Conservation (phyloP, 306 rosid species). For the Citrullus mucosospermus region DNA sequence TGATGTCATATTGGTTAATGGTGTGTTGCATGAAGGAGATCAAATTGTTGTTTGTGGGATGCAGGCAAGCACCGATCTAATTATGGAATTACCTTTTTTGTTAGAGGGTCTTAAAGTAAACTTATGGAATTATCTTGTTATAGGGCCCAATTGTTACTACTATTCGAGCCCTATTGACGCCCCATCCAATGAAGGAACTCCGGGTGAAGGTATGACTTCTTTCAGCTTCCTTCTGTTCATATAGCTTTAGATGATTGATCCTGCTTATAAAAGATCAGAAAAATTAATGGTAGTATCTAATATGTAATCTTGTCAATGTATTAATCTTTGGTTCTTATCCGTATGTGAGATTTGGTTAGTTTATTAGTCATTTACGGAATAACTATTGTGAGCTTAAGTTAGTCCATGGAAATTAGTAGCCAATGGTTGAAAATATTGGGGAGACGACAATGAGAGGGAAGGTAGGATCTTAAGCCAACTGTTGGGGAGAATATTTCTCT, state of each 20-base stretch:
- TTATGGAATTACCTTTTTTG: neutral
- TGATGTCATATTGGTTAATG: conserved; percentile 91
- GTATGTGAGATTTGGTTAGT: neutral
- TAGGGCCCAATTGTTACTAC: conserved; percentile 83
- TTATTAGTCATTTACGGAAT: neutral
- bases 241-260: neutral
- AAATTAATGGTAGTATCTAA: neutral
- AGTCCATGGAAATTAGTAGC: neutral
- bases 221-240: neutral
- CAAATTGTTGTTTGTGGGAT: conserved; percentile 94
- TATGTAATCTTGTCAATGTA: neutral
- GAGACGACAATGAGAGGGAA: neutral
- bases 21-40: conserved; percentile 97
- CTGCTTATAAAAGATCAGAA: neutral
- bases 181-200: conserved; percentile 97
- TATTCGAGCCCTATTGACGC: conserved; percentile 88
- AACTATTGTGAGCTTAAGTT: neutral
- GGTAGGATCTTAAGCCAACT: neutral
- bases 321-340: neutral
- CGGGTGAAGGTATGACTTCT: conserved; percentile 62
- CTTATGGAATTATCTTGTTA: conserved; percentile 7
- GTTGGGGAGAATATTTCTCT: neutral
- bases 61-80: conserved; percentile 48
- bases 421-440: neutral
- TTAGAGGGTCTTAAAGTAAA: neutral